phyloP scores from a whole-genome alignment of 2,329 filamentous ascomycete species.

The Penicillium sp. region DNA sequence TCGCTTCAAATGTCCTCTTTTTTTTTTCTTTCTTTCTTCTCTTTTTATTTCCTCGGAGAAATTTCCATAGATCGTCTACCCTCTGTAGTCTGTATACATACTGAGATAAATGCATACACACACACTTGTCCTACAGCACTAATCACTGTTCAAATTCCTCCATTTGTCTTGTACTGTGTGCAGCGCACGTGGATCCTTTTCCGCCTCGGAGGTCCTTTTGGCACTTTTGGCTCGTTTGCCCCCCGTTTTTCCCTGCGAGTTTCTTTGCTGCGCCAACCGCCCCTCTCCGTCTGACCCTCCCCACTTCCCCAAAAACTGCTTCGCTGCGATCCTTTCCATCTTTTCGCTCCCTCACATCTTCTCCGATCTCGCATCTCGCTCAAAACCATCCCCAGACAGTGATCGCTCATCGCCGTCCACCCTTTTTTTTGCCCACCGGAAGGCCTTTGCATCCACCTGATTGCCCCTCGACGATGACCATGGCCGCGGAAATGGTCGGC shows the following conservation, averaged over 20 bases:
- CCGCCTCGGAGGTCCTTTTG: neutral
- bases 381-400: neutral
- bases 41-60: too few species aligned
- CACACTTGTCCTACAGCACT: neutral
- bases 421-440: neutral
- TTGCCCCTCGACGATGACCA: constrained; percentile 10
- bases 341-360: neutral
- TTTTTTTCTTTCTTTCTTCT: too few species aligned
- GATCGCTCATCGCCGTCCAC: too few species aligned
- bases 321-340: neutral
- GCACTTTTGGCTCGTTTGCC: neutral
- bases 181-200: neutral
- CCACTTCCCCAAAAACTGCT: constrained; percentile 1
- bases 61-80: too few species aligned
- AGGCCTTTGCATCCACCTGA: neutral
- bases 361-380: neutral
- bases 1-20: too few species aligned
- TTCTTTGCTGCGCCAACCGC: constrained; percentile 7
- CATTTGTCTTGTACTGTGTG: neutral
- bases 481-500: constrained; percentile 26
- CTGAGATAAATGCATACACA: too few species aligned
- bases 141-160: constrained; percentile 7
- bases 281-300: constrained; percentile 1
- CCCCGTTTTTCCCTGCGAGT: neutral
- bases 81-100: too few species aligned